Conservation (phyloP, 768 basidiomycete genomes). For the Phylloporus arenicola region DNA sequence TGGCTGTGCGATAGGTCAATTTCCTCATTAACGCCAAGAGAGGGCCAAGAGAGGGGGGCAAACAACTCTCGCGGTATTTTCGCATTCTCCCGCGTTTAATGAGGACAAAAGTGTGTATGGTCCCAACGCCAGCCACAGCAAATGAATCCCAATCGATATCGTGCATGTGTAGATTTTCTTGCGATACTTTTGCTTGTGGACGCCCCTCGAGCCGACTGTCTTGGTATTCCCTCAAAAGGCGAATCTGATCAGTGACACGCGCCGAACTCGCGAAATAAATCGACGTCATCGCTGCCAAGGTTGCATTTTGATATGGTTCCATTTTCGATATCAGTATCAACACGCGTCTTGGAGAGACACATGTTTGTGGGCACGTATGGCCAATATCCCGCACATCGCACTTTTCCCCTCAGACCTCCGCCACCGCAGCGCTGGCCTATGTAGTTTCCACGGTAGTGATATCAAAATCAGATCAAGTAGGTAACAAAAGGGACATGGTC, state of each 20-base stretch:
- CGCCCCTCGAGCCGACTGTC: not conserved
- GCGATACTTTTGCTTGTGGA: not conserved
- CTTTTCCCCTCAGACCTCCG: not conserved
- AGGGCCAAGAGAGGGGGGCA: too few relatives aligned
- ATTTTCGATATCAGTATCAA: not conserved
- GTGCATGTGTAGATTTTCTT: not conserved
- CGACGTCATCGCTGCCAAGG: not conserved
- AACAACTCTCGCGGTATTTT: too few relatives aligned
- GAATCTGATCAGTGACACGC: not conserved
- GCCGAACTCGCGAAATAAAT: not conserved
- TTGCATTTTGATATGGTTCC: not conserved
- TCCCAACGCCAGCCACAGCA: not conserved
- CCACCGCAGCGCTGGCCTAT: not conserved
- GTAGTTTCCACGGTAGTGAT: not conserved
- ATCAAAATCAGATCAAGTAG: not conserved
- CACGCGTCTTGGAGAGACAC: not conserved
- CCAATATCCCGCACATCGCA: slow-evolving; percentile 4
- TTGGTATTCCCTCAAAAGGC: not conserved
- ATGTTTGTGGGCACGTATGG: slow-evolving; percentile 7
- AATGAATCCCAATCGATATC: not conserved
- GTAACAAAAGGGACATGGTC: not conserved
- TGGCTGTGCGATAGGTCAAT: not conserved
- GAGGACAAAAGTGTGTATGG: too few relatives aligned
- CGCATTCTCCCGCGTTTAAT: too few relatives aligned
- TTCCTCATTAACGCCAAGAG: not conserved